Evolutionary conservation across 371 early-diverging fungal genomes (phyloP).

Genomic region (Mucor circinelloides): DNA sequence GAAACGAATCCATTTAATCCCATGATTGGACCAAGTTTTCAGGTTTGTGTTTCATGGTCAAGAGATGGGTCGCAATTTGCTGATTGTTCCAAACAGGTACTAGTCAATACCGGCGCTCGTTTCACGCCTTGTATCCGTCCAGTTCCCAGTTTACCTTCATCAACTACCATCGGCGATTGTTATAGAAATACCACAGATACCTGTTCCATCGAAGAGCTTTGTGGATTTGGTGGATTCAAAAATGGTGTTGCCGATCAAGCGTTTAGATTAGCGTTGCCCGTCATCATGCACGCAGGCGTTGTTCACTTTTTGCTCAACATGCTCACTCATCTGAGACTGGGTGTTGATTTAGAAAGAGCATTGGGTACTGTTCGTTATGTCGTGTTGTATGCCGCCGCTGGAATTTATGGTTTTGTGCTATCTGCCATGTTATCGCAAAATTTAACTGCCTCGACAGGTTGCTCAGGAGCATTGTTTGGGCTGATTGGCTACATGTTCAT

Average conservation of each 20-base stretch:
- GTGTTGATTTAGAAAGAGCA: constrained; percentile 74
- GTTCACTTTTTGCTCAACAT: constrained; percentile 82
- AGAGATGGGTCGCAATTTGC: background rate
- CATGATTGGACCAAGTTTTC: constrained; percentile 65
- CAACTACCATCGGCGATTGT: constrained; percentile 22
- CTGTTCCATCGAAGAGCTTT: constrained; percentile 56
- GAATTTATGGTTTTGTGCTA: constrained; percentile 83
- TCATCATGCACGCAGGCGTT: constrained; percentile 87
- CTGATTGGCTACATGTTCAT: constrained; percentile 80
- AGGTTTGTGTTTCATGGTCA: constrained; percentile 30
- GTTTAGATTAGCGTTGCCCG: constrained; percentile 83
- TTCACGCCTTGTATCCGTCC: constrained; percentile 66
- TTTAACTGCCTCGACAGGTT: constrained; percentile 70
- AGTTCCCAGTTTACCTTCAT: constrained; percentile 33
- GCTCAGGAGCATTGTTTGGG: constrained; percentile 84
- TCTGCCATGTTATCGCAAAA: constrained; percentile 69
- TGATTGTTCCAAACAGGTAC: constrained; percentile 31
- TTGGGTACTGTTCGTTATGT: constrained; percentile 77
- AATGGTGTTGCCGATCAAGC: constrained; percentile 65
- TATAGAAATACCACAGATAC: constrained; percentile 26
- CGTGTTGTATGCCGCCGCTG: constrained; percentile 73
- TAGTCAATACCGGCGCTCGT: constrained; percentile 60
- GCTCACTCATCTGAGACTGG: constrained; percentile 70
- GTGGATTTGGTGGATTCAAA: constrained; percentile 56
- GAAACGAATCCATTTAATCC: constrained; percentile 59